phyloP scores from a whole-genome alignment of 345 rosid genomes.

The Leavenworthia alabamica region DNA sequence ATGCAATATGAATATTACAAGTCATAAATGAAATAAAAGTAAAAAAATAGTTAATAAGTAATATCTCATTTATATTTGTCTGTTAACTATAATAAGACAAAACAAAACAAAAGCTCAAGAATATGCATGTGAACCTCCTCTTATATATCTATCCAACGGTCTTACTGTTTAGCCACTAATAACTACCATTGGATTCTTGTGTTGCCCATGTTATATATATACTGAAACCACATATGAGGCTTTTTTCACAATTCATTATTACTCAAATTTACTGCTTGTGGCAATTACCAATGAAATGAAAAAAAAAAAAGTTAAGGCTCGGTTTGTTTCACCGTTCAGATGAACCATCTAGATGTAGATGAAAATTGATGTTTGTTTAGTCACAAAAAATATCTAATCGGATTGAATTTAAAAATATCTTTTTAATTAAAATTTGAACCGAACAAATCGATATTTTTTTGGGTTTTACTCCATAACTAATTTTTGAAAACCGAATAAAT shows the following conservation, averaged over 20 bases:
- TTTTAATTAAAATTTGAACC: too few species aligned
- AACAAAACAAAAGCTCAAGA: neutral
- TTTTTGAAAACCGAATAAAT: too few species aligned
- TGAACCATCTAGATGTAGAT: too few species aligned
- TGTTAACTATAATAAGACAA: conserved; percentile 2
- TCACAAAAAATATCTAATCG: too few species aligned
- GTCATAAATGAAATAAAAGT: neutral
- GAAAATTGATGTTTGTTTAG: too few species aligned
- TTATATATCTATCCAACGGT: neutral
- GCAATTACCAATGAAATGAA: neutral
- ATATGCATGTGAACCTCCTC: conserved; percentile 7
- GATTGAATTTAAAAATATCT: too few species aligned
- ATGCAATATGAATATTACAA: neutral
- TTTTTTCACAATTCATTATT: neutral
- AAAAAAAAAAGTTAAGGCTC: neutral
- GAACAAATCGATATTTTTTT: too few species aligned
- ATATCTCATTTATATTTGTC: neutral
- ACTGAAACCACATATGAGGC: neutral
- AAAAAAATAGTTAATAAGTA: neutral
- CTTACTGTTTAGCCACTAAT: neutral
- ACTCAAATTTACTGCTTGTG: neutral
- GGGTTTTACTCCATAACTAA: too few species aligned
- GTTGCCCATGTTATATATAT: neutral
- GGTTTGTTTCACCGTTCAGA: too few species aligned
- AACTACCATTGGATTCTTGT: neutral